Evolutionary conservation across 345 rosid genomes (phyloP), one percentile per base, ranked within the genome.

Genomic region (Sisymbrium altissimum): DNA sequence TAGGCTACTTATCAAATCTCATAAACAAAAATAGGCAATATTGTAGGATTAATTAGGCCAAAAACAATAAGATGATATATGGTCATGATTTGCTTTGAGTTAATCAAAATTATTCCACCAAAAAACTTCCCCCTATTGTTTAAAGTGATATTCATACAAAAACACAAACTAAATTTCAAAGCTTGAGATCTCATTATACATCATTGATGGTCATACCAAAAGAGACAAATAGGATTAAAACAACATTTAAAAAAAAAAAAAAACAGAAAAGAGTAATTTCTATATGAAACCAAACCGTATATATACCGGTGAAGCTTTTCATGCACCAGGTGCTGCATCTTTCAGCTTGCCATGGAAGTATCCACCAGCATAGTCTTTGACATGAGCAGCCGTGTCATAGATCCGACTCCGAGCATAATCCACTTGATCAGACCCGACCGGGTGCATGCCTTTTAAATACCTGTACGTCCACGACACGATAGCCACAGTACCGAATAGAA

Each of bases 321-420:
- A 94, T 10, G 99, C 97, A 70, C 97, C 89, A 27, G 98, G 97
- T 72, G 99, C 99, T 1, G 92, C 96, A 75, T 91, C 96, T 80
- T 94, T 91, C n/a, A 86, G 86, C 81, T 82, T 91, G 75, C 85
- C 82, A 81, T 88, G 93, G 62, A 88, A 73, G 55, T 85, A 87
- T 64, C 87, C 99, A 30, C 97, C 93, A 0, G 94, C 96, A 53
- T 85, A 87, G 49, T 86, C 97, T 86, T 91, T 91, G 9, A 89
- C 88, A 69, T 89, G 94, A 60, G 74, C 75, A 4, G 97, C 95
- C 13, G 97, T 95, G 48, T 95, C 93, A 58, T 81, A 86, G 58
- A 95, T 86, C 70, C 97, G 79, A 76, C 55, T 84, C 72, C 93
- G 66, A 0, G 95, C 98, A 67, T 88, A 88, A 53, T 85, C 95